Base-by-base conservation (phyloP, 345 rosid genomes). In the Tarenaya hassleriana region DNA sequence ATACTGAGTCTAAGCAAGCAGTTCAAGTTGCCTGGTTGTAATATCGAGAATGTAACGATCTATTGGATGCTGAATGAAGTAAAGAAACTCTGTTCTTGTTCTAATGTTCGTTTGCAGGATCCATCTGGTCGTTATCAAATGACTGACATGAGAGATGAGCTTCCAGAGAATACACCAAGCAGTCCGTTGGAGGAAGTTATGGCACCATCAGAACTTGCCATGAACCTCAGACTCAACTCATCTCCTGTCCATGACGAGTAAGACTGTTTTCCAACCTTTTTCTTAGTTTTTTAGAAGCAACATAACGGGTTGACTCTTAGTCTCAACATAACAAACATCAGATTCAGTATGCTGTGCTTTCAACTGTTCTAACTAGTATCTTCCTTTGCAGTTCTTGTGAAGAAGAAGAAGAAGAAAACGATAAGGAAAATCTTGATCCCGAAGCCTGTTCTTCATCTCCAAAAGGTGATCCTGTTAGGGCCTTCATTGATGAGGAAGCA, bases 401-500 rank as follows among this genome's bases (percentile, higher is more conserved):
- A 59, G 79, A 76, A 44, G 81, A 70, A 50, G 79, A 83, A 32
- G 56, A n/a, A n/a, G n/a, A n/a, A n/a, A n/a, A 71, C 76, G 68
- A 68, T 52, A 79, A 79, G 71, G 94, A 85, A 70, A 79, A 70
- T n/a, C 32, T 49, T 18, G 74, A 73, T 51, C 72, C 73, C 34
- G 62, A 46, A 47, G 55, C 52, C 38, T 70, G 39, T 8, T 73
- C 52, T 50, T 63, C 60, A 16, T 60, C 82, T 68, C 70, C 75
- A 32, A 67, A 43, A 63, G 94, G 80, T 19, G 90, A 85, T 73
- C 90, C 84, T 27, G 84, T 78, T 45, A 88, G 77, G 75, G 78
- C 80, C 56, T 92, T 85, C 70, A 70, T 92, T 53, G 97, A 92
- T 41, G 97, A 85, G 46, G 91, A 79, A 67, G 95, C 97, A 46